Base-by-base conservation (phyloP, 495 filamentous ascomycete species). In the Penicillium malachiteum region DNA sequence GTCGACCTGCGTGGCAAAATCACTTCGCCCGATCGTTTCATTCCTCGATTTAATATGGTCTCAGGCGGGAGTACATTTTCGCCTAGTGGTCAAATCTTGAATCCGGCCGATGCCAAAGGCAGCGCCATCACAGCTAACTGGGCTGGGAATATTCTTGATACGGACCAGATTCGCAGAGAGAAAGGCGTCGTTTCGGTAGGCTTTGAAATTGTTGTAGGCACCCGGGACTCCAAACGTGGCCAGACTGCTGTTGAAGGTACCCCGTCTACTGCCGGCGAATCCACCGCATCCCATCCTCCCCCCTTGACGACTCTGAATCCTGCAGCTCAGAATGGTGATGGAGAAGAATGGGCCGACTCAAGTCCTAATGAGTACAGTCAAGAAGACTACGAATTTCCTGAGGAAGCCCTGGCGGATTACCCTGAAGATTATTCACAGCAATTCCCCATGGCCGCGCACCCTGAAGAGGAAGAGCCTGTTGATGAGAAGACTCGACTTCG, bases 1-100 rank as follows among this genome's bases (percentile, higher is more conserved):
- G 81, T 96, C 2, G 94, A 98, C 63, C 76, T 97, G 8, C 90
- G 93, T 30, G 92, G 93, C 12, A 96, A 91, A 64, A 77, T 96
- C 5, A 84, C 85, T 17, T 83, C 85, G 5, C 79, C 81, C 39
- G 84, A 91, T 62, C 71, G 86, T 33, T 81, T 82, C 67, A 68
- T 87, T 58, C 81, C 81, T 50, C 79, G 80, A 48, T 70, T 82
- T 53, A 83, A 77, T 50, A 76, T 85, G 61, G 73, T 82, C 13
- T 78, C 74, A 43, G 64, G 73, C 39, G 67, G 79, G 33, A 71
- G 71, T 32, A 78, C 68, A 12, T 77, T 70, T 52, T 74, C 77
- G 42, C 71, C 73, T 54, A 78, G 69, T 61, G 80, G 80, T 0
- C 68, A 81, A 65, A 72, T 71, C 60, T 70, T 71, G 50, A 81